These are phyloP conservation scores for Bisporella sp. DNA, from an alignment of 2,329 filamentous ascomycete genomes.

Conservation along the genomic window DNA sequence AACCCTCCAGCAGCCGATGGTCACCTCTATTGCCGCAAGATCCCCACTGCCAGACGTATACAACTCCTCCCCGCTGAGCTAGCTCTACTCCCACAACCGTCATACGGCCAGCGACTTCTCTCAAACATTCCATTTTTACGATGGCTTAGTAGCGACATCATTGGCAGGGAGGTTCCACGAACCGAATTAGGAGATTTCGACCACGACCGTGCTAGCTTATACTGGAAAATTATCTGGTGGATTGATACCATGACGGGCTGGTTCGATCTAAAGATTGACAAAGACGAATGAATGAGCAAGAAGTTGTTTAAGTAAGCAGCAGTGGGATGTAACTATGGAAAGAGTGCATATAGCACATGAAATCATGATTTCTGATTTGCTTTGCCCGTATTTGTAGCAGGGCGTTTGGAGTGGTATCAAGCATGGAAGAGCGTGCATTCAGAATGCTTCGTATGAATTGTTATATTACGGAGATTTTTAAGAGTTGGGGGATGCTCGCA, in stretches of 20 bases:
- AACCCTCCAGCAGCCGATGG: constrained; percentile 14
- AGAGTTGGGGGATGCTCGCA: too few species aligned
- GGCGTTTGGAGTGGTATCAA: too few species aligned
- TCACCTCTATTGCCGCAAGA: constrained; percentile 47
- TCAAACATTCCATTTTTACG: constrained; percentile 61
- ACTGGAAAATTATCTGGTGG: constrained; percentile 62
- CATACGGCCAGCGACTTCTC: constrained; percentile 55
- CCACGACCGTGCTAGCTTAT: constrained; percentile 58
- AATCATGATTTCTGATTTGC: too few species aligned
- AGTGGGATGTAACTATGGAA: too few species aligned
- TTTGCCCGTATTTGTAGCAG: too few species aligned
- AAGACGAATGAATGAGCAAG: constrained; percentile 12
- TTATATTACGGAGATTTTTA: too few species aligned
- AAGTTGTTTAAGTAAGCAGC: too few species aligned
- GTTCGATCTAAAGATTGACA: constrained; percentile 46
- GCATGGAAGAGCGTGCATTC: too few species aligned
- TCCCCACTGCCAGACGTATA: constrained; percentile 59
- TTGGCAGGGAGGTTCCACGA: constrained; percentile 68
- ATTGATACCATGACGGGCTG: constrained; percentile 51
- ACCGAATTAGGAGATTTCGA: constrained; percentile 73
- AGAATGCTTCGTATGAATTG: too few species aligned
- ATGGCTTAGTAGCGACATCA: constrained; percentile 66
- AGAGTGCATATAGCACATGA: too few species aligned
- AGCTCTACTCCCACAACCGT: constrained; percentile 63
- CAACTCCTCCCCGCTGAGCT: constrained; percentile 62